Conservation (phyloP, 2,329 filamentous ascomycete species). For the Colletotrichum tropicale region DNA sequence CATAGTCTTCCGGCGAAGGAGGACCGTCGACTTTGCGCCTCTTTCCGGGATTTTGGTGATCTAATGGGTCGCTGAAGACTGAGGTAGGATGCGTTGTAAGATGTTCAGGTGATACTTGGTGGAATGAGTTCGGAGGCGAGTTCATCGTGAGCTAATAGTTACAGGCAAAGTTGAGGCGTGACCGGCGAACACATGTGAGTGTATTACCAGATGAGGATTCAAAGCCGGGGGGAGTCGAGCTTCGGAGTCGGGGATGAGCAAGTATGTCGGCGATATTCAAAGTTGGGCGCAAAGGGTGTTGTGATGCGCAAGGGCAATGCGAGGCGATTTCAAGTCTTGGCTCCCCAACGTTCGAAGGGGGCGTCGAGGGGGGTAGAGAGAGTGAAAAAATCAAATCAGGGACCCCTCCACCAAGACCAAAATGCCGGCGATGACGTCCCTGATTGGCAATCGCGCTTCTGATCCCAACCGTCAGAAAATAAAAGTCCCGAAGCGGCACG, state of each 20-base stretch:
- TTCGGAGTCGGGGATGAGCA: background rate
- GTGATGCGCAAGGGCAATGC: background rate
- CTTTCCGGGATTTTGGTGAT: conserved; percentile 1
- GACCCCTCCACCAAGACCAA: background rate
- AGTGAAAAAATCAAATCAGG: background rate
- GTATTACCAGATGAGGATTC: background rate
- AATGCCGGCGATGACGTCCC: conserved; percentile 10
- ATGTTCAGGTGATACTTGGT: background rate
- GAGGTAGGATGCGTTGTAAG: background rate
- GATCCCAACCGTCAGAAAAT: conserved; percentile 9
- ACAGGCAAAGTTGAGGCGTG: background rate
- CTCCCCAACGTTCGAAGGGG: background rate
- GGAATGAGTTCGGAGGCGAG: conserved; percentile 17
- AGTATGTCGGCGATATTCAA: background rate
- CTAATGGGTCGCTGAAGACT: background rate
- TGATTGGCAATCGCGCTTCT: conserved; percentile 6
- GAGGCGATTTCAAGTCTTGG: background rate
- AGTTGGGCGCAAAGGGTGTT: background rate
- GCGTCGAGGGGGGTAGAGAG: background rate
- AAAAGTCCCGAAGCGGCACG: conserved; percentile 9
- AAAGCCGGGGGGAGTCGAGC: background rate
- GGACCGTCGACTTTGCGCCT: background rate
- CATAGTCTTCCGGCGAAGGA: conserved; percentile 12
- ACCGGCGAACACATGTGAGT: background rate
- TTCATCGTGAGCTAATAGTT: conserved; percentile 16